Conservation (phyloP, 306 rosid genomes). For the Pueraria montana region DNA sequence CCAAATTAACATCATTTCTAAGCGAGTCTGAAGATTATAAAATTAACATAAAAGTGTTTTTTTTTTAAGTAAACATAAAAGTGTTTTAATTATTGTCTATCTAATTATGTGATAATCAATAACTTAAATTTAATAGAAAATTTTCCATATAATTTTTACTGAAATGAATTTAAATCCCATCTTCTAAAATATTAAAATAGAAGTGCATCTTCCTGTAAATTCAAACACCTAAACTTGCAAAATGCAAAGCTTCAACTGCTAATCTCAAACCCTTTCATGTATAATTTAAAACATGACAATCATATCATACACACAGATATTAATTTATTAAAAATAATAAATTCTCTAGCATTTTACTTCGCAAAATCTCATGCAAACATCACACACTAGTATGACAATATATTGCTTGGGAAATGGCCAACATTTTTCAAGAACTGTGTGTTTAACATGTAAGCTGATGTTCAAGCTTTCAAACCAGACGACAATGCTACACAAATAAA, state of each 20-base stretch:
- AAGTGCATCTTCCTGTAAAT: neutral
- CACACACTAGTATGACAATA: slow-evolving; percentile 20
- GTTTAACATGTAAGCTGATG: slow-evolving; percentile 32
- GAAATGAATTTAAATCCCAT: neutral
- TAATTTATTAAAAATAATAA: neutral
- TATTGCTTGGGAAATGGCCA: slow-evolving; percentile 17
- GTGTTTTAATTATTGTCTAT: neutral
- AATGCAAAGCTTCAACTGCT: neutral
- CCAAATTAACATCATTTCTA: neutral
- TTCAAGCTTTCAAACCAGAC: slow-evolving; percentile 48
- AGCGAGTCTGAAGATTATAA: neutral
- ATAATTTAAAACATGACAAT: neutral
- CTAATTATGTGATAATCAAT: neutral
- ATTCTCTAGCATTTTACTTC: neutral
- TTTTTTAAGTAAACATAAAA: too few species aligned
- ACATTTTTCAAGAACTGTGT: slow-evolving; percentile 37
- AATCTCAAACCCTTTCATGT: slow-evolving; percentile 20
- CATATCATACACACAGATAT: slow-evolving; percentile 1
- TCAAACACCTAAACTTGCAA: neutral
- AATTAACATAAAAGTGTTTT: neutral
- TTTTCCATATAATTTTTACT: neutral
- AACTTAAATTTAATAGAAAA: neutral
- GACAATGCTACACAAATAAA: slow-evolving; percentile 45
- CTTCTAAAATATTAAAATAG: neutral
- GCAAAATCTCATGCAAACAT: slow-evolving; percentile 37